Evolutionary conservation across 768 basidiomycete species (phyloP).

Genomic region (Tylopilus subfusipes): DNA sequence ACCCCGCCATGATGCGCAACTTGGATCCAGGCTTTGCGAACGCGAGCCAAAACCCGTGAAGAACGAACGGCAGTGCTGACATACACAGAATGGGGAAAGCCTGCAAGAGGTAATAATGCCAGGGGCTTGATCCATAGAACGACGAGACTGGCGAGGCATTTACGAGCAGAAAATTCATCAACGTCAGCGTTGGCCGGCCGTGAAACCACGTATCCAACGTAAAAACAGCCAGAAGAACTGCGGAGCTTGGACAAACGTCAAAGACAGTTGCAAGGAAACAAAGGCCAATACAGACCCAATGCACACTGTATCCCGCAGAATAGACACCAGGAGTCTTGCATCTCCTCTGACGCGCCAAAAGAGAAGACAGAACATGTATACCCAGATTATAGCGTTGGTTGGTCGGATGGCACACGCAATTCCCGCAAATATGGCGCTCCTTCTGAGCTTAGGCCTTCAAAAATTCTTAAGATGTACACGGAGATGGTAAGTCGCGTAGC

Average conservation of each 20-base stretch:
- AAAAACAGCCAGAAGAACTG: slow-evolving; percentile 32
- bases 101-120: slow-evolving; percentile 89
- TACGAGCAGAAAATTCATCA: slow-evolving; percentile 75
- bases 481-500: neutral
- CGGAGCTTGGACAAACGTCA: slow-evolving; percentile 17
- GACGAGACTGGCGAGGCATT: slow-evolving; percentile 84
- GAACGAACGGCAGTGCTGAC: slow-evolving; percentile 66
- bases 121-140: slow-evolving; percentile 86
- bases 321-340: slow-evolving; percentile 23
- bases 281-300: slow-evolving; percentile 44
- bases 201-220: slow-evolving; percentile 72
- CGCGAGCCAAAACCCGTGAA: slow-evolving; percentile 54
- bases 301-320: slow-evolving; percentile 38
- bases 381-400: slow-evolving; percentile 86
- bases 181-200: slow-evolving; percentile 61
- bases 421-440: slow-evolving; percentile 59
- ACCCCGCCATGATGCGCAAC: slow-evolving; percentile 44
- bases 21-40: slow-evolving; percentile 22
- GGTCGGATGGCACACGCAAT: slow-evolving; percentile 81
- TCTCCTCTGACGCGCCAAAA: slow-evolving; percentile 50
- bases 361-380: slow-evolving; percentile 58
- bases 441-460: slow-evolving; percentile 31
- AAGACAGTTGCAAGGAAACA: neutral
- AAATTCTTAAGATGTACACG: slow-evolving; percentile 29
- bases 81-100: slow-evolving; percentile 80